Base-by-base conservation (phyloP, 164 flowering plant species). In the Chimonanthus salicifolius region DNA sequence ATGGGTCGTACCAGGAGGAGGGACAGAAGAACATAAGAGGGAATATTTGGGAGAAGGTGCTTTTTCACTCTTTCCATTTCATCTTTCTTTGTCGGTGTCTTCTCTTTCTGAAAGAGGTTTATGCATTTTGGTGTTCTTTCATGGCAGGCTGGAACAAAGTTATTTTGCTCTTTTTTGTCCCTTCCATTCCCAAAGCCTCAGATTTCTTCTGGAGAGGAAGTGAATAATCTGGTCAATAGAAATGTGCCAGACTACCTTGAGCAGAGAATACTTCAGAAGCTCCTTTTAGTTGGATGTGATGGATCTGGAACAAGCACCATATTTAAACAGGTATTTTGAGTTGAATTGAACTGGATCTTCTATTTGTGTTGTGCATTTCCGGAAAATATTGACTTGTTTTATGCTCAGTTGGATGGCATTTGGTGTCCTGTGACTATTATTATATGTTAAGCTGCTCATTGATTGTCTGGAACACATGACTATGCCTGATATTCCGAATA, bases 1-100 rank as follows among this genome's bases (percentile, higher is more conserved):
- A 95, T 79, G 99, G 99, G 13, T 91, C 98, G 46, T 93, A 91
- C 78, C 91, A 84, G 78, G 99, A 95, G 76, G 98, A 95, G 80
- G 99, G 99, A 58, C 97, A 91, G 77, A 90, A 90, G 83, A 95
- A 91, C 73, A 85, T 91, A 10, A 95, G 82, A 83, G 98, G 99
- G 21, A 85, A 87, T 79, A 85, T 95, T 20, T 95, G 99, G 99
- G 92, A 91, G 78, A 95, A 93, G 93, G 99, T 95, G 78, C 6
- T 78, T 67, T 18, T 51, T 67, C 33, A 7, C 10, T 58, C 49
- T 15, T 62, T 71, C 48, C 8, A 4, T 47, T 64, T 43, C 62
- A 13, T 18, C 44, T 58, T 45, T 15, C 7, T 11, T 51, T 33
- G 15, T 64, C 48, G 62, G 60, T 48, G 47, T 20, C 0, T 63